These are phyloP conservation scores for Fusarium sp. DNA, from an alignment of 2,329 filamentous ascomycete genomes.

Conservation along the genomic window DNA sequence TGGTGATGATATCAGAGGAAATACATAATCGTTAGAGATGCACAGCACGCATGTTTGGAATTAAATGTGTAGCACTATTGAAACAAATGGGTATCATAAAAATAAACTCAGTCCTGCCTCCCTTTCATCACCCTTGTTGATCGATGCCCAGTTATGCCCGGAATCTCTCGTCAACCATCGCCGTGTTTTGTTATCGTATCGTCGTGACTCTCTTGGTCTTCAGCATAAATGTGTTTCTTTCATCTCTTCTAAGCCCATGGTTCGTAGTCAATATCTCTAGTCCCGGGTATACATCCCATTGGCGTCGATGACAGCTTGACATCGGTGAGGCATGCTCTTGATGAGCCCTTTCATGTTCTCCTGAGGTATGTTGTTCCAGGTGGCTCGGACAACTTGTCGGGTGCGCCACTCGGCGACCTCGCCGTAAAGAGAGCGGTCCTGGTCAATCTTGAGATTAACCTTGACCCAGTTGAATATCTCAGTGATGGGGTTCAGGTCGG, in stretches of 20 bases:
- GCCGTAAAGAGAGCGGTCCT: neutral
- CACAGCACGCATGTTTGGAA: neutral
- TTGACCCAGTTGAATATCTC: slow-evolving; percentile 9
- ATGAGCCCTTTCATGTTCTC: slow-evolving; percentile 2
- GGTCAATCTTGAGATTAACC: neutral
- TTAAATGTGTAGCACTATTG: neutral
- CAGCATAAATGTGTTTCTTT: neutral
- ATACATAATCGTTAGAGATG: neutral
- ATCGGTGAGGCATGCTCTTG: slow-evolving; percentile 17
- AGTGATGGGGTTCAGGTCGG: slow-evolving; percentile 23
- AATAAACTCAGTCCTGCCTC: neutral
- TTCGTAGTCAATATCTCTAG: neutral
- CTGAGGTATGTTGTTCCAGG: slow-evolving; percentile 5
- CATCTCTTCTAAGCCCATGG: neutral
- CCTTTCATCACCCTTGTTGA: neutral
- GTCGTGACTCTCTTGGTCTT: neutral
- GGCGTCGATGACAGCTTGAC: slow-evolving; percentile 28
- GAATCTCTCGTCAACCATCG: neutral
- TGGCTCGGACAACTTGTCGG: neutral
- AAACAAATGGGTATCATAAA: slow-evolving; percentile 1
- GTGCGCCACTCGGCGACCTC: neutral
- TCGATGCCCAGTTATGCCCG: neutral
- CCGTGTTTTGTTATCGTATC: neutral
- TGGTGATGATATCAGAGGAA: slow-evolving; percentile 4
- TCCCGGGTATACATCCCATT: slow-evolving; percentile 18